These are phyloP conservation scores for Globisporangium takayamanum DNA, from an alignment of 352 stramenopile genomes.

Conservation along the genomic window DNA sequence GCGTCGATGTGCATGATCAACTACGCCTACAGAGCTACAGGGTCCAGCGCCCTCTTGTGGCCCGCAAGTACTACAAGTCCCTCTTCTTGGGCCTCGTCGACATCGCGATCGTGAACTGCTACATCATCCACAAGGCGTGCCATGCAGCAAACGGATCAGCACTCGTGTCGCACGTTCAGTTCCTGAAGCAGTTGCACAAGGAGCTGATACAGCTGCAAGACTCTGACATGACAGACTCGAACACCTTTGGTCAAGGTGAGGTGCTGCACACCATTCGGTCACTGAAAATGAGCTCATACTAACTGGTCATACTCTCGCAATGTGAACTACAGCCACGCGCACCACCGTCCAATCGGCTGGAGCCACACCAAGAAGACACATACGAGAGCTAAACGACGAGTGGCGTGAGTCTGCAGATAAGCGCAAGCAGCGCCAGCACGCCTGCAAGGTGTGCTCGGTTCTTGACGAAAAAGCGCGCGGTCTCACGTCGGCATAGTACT, in stretches of 20 bases:
- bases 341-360: neutral
- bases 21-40: neutral
- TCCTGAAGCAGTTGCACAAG: neutral
- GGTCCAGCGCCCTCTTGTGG: slow-evolving; percentile 4
- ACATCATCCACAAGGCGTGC: slow-evolving; percentile 1
- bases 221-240: neutral
- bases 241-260: neutral
- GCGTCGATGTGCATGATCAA: slow-evolving; percentile 10
- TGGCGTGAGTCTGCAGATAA: neutral
- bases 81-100: slow-evolving; percentile 13
- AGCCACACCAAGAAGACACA: neutral
- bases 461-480: neutral
- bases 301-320: no score
- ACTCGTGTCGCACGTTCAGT: neutral
- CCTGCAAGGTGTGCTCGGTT: neutral
- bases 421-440: neutral
- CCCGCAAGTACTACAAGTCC: slow-evolving; percentile 14
- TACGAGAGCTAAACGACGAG: neutral
- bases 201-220: neutral
- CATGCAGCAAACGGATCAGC: neutral
- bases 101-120: slow-evolving; percentile 12
- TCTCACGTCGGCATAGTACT: neutral
- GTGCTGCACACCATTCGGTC: no score
- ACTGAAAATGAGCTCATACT: no score
- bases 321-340: neutral